Percentiles rank a stretch among this genome's conserved stretches.
These are phyloP conservation scores for Calonectria hawksworthii DNA, from an alignment of 2,329 filamentous ascomycete species.

Conservation along the genomic window DNA sequence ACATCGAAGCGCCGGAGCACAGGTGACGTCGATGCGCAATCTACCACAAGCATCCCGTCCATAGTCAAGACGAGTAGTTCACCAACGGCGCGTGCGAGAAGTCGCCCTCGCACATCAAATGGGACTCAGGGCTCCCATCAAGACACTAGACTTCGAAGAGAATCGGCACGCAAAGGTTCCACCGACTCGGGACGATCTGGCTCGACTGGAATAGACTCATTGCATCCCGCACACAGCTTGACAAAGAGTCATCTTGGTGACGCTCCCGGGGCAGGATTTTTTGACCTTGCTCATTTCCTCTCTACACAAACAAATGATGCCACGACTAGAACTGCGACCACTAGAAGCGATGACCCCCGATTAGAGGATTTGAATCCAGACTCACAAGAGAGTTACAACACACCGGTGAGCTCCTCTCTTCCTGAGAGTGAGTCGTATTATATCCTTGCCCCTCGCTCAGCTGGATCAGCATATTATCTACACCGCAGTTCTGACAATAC, in stretches of 20 bases:
- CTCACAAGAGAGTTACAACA: slow-evolving; percentile 2
- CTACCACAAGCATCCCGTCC: background rate
- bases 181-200: background rate
- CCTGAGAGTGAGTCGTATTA: slow-evolving; percentile 32
- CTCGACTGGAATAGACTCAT: background rate
- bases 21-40: background rate
- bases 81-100: background rate
- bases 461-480: slow-evolving; percentile 32
- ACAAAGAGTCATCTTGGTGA: slow-evolving; percentile 32
- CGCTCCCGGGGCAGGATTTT: slow-evolving; percentile 29
- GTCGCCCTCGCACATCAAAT: background rate
- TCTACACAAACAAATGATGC: slow-evolving; percentile 16
- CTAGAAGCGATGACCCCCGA: slow-evolving; percentile 28
- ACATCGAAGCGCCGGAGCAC: slow-evolving; percentile 9
- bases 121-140: background rate
- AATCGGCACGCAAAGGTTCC: background rate
- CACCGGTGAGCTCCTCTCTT: background rate
- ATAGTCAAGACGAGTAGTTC: background rate
- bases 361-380: slow-evolving; percentile 17
- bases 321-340: slow-evolving; percentile 36
- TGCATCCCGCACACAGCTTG: background rate
- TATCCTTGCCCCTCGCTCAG: slow-evolving; percentile 34
- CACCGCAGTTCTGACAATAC: slow-evolving; percentile 25
- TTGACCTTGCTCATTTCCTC: slow-evolving; percentile 25
- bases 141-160: background rate